Conservation (phyloP, 2,329 filamentous ascomycete genomes). For the Exophiala bonariae region DNA sequence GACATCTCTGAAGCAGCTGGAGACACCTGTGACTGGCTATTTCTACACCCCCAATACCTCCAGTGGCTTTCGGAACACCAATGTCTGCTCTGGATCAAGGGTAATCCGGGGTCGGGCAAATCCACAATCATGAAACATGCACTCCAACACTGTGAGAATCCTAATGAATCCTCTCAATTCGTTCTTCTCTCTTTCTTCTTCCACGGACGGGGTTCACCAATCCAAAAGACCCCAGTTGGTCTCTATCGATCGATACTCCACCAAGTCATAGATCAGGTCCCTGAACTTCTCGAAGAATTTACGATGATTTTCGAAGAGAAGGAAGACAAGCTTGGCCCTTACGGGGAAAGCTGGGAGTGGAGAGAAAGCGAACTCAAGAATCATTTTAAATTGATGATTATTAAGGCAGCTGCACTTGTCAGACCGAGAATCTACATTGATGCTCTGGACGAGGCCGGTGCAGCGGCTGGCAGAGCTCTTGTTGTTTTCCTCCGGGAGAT, state of each 20-base stretch:
- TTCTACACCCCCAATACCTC: slow-evolving; percentile 28
- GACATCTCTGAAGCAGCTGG: slow-evolving; percentile 30
- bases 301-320: background rate
- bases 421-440: slow-evolving; percentile 1
- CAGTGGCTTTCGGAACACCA: slow-evolving; percentile 27
- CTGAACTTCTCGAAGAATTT: background rate
- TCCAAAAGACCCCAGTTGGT: background rate
- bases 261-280: background rate
- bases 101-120: slow-evolving; percentile 41
- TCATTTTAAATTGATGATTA: background rate
- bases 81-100: slow-evolving; percentile 39
- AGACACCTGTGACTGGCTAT: slow-evolving; percentile 35
- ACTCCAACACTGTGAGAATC: background rate
- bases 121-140: slow-evolving; percentile 36
- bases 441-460: slow-evolving; percentile 4
- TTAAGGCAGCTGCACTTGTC: background rate
- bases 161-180: too few relatives aligned
- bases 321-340: background rate
- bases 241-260: slow-evolving; percentile 1
- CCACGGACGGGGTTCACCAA: background rate
- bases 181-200: slow-evolving; percentile 1
- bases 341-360: background rate
- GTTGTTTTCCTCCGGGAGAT: too few relatives aligned
- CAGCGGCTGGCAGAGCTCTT: too few relatives aligned
- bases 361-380: background rate